phyloP scores from a whole-genome alignment of 2,329 filamentous ascomycete genomes.

The Sordariomycetes sp. region DNA sequence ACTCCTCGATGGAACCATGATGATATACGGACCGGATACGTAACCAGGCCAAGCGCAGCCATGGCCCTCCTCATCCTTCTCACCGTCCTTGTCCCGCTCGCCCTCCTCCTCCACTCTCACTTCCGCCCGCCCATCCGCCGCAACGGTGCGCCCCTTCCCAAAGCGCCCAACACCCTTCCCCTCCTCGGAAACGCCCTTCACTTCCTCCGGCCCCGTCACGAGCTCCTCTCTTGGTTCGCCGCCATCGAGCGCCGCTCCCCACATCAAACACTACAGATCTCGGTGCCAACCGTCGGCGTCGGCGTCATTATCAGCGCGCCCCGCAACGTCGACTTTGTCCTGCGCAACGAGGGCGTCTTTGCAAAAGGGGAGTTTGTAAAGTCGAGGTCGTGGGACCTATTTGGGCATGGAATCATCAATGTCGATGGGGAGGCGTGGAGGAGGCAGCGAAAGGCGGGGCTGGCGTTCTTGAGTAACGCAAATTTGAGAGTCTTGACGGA shows the following conservation, averaged over 20 bases:
- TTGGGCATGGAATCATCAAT: slow-evolving; percentile 55
- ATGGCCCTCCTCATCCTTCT: slow-evolving; percentile 2
- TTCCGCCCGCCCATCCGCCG: slow-evolving; percentile 27
- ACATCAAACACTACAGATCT: slow-evolving; percentile 47
- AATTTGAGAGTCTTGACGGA: slow-evolving; percentile 45
- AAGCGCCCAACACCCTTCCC: slow-evolving; percentile 34
- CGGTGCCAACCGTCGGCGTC: slow-evolving; percentile 47
- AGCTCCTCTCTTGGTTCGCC: slow-evolving; percentile 49
- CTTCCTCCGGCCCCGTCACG: slow-evolving; percentile 46
- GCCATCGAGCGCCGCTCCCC: slow-evolving; percentile 42
- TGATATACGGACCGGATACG: neutral
- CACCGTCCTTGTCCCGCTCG: slow-evolving; percentile 11
- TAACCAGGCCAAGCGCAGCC: neutral
- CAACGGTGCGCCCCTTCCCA: slow-evolving; percentile 10
- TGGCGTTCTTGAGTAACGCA: slow-evolving; percentile 41
- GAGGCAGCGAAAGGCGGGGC: slow-evolving; percentile 47
- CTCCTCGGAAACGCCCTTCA: slow-evolving; percentile 46
- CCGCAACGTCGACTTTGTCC: slow-evolving; percentile 46
- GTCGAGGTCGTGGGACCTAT: slow-evolving; percentile 45
- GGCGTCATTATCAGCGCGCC: slow-evolving; percentile 52
- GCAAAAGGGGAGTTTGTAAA: slow-evolving; percentile 51
- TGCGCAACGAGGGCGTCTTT: slow-evolving; percentile 47
- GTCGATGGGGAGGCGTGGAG: slow-evolving; percentile 51
- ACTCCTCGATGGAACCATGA: neutral
- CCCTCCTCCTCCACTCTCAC: slow-evolving; percentile 36